phyloP scores from a whole-genome alignment of 1,139 yeast genomes.

The Kodamaea alishanica region DNA sequence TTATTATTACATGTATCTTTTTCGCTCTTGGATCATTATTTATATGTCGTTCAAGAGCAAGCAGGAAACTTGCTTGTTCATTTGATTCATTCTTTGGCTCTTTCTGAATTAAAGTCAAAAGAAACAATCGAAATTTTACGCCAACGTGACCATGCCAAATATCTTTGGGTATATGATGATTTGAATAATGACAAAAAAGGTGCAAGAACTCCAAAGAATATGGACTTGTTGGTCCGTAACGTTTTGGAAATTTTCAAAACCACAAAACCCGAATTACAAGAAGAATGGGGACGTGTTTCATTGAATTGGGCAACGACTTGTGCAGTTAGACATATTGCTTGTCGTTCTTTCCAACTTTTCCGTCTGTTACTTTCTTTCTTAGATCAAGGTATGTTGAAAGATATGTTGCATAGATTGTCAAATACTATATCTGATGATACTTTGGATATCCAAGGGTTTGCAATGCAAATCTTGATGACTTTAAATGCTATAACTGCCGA shows the following conservation, averaged over 20 bases:
- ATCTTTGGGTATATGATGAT: constrained; percentile 85
- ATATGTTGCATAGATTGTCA: constrained; percentile 89
- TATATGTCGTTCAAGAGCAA: constrained; percentile 77
- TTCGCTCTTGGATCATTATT: constrained; percentile 82
- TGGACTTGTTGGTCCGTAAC: constrained; percentile 75
- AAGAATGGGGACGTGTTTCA: constrained; percentile 82
- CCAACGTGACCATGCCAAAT: constrained; percentile 33
- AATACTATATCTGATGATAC: constrained; percentile 90
- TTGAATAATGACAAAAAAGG: constrained; percentile 72
- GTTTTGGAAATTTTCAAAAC: constrained; percentile 56
- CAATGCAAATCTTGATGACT: constrained; percentile 96
- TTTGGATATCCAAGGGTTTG: constrained; percentile 89
- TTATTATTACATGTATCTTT: constrained; percentile 78
- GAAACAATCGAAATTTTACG: constrained; percentile 55
- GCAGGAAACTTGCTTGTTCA: constrained; percentile 75
- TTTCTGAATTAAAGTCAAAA: constrained; percentile 50
- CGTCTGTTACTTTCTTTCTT: constrained; percentile 73
- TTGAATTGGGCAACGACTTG: constrained; percentile 95
- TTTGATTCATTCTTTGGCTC: constrained; percentile 61
- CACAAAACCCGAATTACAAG: constrained; percentile 53
- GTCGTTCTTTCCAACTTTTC: constrained; percentile 91
- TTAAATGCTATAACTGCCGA: constrained; percentile 88
- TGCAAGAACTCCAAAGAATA: constrained; percentile 80
- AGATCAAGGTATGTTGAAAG: constrained; percentile 86
- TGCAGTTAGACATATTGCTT: constrained; percentile 95